Conservation (phyloP, 148 eudicot genomes). For the Dianthus caryophyllus region DNA sequence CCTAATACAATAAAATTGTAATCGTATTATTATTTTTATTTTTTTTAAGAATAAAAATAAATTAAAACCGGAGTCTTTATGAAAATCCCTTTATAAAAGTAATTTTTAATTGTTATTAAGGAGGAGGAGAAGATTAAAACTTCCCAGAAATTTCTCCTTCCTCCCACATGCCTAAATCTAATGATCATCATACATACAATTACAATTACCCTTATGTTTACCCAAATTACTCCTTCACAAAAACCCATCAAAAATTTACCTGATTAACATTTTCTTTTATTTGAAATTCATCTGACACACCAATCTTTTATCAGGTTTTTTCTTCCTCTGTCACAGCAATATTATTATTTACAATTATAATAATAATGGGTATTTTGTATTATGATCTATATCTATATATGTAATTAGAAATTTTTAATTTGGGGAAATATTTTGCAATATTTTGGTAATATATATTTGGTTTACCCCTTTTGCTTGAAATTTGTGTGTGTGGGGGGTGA, state of each 20-base stretch:
- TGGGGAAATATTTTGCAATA: neutral
- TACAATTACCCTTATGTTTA: neutral
- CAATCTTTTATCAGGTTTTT: too few relatives aligned
- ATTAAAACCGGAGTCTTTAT: too few relatives aligned
- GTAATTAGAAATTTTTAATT: neutral
- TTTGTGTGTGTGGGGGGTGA: too few relatives aligned
- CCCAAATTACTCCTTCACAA: neutral
- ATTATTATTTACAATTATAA: too few relatives aligned
- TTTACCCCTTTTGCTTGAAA: too few relatives aligned
- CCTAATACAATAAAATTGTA: too few relatives aligned
- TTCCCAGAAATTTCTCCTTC: neutral
- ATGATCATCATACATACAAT: too few relatives aligned
- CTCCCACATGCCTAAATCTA: neutral
- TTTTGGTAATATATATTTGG: neutral
- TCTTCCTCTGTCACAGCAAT: too few relatives aligned
- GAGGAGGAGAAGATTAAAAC: neutral
- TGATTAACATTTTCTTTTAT: neutral
- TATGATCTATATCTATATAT: neutral
- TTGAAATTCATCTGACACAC: neutral
- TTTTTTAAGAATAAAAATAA: too few relatives aligned
- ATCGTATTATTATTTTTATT: too few relatives aligned
- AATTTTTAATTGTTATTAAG: too few relatives aligned
- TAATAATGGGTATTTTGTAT: slow-evolving; percentile 13
- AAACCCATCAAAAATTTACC: neutral
- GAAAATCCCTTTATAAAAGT: too few relatives aligned